These are phyloP conservation scores for Ichthyophthirius multifiliis DNA, from an alignment of 169 alveolate species.

Conservation along the genomic window DNA sequence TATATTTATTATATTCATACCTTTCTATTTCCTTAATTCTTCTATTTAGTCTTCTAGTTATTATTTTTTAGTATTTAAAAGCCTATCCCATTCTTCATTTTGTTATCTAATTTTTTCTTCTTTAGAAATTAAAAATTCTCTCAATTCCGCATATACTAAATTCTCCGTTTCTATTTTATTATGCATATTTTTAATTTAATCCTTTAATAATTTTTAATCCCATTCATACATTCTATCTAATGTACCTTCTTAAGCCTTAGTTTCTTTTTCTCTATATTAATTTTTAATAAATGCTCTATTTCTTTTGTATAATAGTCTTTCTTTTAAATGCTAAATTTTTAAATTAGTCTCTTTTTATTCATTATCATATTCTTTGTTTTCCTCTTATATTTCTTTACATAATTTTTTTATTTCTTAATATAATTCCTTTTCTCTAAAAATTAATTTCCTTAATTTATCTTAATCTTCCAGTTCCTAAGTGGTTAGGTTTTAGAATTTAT, in stretches of 20 bases:
- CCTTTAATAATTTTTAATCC: slow-evolving; percentile 10
- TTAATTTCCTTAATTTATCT: slow-evolving; percentile 33
- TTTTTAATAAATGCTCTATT: slow-evolving; percentile 23
- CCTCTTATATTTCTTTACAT: slow-evolving; percentile 14
- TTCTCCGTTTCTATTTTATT: slow-evolving; percentile 25
- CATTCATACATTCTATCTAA: slow-evolving; percentile 25
- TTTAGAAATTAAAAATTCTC: slow-evolving; percentile 15
- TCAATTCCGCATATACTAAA: slow-evolving; percentile 30
- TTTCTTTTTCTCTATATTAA: slow-evolving; percentile 33
- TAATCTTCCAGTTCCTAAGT: slow-evolving; percentile 33
- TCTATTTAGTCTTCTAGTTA: slow-evolving; percentile 17
- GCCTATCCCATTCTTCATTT: slow-evolving; percentile 25
- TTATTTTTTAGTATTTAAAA: slow-evolving; percentile 2
- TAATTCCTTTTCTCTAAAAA: slow-evolving; percentile 28
- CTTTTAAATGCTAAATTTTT: slow-evolving; percentile 40
- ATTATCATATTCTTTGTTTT: slow-evolving; percentile 24
- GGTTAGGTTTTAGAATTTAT: slow-evolving; percentile 20
- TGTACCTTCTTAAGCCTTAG: slow-evolving; percentile 28
- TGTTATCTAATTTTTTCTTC: slow-evolving; percentile 29
- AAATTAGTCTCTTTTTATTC: slow-evolving; percentile 26
- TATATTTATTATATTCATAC: neutral
- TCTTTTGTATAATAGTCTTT: slow-evolving; percentile 31
- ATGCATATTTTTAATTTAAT: slow-evolving; percentile 1
- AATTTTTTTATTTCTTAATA: slow-evolving; percentile 33
- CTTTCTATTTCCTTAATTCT: neutral